Base-by-base conservation (phyloP, 495 filamentous ascomycete genomes). In the Aspergillus baeticus region DNA sequence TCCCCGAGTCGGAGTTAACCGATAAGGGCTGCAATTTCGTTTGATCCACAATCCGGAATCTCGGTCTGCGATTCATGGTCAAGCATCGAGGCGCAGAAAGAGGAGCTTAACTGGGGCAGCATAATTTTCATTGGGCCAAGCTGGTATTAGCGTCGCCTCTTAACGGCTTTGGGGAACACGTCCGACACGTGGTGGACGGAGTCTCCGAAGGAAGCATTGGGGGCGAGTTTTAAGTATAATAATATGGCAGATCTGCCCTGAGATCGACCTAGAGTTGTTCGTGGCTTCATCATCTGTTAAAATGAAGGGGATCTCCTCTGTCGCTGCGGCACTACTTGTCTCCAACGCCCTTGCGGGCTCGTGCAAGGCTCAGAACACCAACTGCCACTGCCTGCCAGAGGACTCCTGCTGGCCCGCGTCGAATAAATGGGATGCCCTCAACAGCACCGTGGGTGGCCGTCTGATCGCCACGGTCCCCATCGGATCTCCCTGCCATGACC, bases 341-440 rank as follows among this genome's bases (percentile, higher is more conserved):
- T 60, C 61, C 1, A 39, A 57, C 18, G 59, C 51, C 15, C 13
- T 60, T 31, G 62, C 60, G n/a, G 50, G 52, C 38, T 41, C 42
- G 23, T 34, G 56, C 54, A 52, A 29, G 26, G 4, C 26, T 8
- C 26, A 8, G 4, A 8, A 29, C 8, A 29, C 31, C 39, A 13
- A 63, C 52, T 73, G 70, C 53, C 62, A 58, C 39, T 71, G 69
- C 46, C 60, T 69, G 31, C 76, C 76, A 0, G 67, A 65, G 0
- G 78, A 83, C 45, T n/a, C 51, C 31, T 71, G 72, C 63, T 83
- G 80, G 80, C 80, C 80, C 10, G 65, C 72, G 3, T 43, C 48
- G 0, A 33, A 56, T 10, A 60, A 62, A 29, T 83, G 79, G 79
- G 23, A 58, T 10, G 34, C 57, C 1, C 65, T 83, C n/a, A 82